Conservation (phyloP, 2,329 filamentous ascomycete species). For the Bipolaris zeicola region DNA sequence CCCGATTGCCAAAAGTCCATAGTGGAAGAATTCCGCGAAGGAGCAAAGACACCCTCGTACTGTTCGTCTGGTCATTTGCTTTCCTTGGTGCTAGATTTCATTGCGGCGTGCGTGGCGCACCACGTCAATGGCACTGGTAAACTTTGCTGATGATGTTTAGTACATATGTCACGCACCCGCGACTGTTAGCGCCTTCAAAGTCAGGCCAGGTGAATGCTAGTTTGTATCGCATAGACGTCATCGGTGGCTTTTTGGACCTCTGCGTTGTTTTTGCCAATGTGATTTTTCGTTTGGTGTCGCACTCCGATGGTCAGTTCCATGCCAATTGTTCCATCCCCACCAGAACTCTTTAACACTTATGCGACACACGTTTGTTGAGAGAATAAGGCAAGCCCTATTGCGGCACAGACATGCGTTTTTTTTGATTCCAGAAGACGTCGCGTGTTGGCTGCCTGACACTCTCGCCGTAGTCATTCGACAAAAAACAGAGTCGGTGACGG, state of each 20-base stretch:
- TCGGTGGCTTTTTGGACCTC: background rate
- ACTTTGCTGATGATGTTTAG: background rate
- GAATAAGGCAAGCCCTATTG: slow-evolving; percentile 1
- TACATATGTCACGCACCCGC: background rate
- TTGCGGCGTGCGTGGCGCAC: background rate
- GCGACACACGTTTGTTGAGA: background rate
- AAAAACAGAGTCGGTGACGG: background rate
- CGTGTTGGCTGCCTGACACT: background rate
- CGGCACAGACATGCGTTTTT: slow-evolving; percentile 6
- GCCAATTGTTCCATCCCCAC: too few relatives aligned
- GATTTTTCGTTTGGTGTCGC: background rate
- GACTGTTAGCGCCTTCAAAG: background rate
- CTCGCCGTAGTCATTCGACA: background rate
- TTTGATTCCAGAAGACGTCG: background rate
- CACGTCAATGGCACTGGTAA: background rate
- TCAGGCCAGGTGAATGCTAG: background rate
- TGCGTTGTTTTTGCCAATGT: background rate
- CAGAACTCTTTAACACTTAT: background rate
- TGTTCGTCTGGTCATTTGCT: too few relatives aligned
- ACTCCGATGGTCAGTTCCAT: background rate
- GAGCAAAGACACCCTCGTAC: too few relatives aligned
- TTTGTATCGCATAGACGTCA: background rate
- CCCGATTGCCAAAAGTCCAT: background rate
- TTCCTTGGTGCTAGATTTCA: too few relatives aligned
- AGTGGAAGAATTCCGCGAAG: too few relatives aligned